Evolutionary conservation across 257 asterid genomes (phyloP), one percentile per base, ranked within the genome.

Genomic region (Parsonsia alboflavescens): DNA sequence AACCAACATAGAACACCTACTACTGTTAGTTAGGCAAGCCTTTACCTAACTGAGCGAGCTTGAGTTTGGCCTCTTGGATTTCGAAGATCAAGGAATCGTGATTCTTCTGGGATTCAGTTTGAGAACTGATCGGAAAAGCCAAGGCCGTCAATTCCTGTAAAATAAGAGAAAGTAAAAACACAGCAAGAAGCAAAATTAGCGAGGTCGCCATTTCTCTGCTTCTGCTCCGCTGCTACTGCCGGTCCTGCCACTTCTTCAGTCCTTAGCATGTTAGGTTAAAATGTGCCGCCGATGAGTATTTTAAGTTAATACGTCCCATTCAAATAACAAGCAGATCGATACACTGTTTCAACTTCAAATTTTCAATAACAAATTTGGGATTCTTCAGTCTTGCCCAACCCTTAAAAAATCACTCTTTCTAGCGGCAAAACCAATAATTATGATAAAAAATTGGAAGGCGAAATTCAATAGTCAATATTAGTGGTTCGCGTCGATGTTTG

Each of bases 1-100:
- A 63, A 36, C 15, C 42, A 65, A 65, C 8, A 64, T 19, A 7
- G 10, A 64, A n/a, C 48, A 64, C n/a, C n/a, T 1, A 39, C 28
- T 36, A 64, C 2, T 6, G 7, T 5, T 33, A 33, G 56, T 5
- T 50, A 6, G 17, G 68, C 8, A 33, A 64, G 26, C 33, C 36
- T 64, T 2, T 42, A 93, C 98, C 98, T 84, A 93, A 84, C 80
- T 86, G 96, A 71, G 88, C 76, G 77, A 93, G 82, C 83, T 80
- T 85, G 83, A 82, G 86, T 78, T 88, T 86, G 78, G 90, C 85
- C 75, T 77, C 85, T 79, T 84, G 86, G 82, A 88, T 77, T 81
- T 91, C 83, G 65, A 46, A 67, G 45, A 79, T 72, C 53, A 89
- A 7, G 15, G 85, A 81, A 67, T 75, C 61, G 24, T 75, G 79